A percentile compares a stretch with the other conserved stretches of the same genome.
Evolutionary conservation across 306 rosid genomes (phyloP).

Genomic region (Boehmeria nivea): DNA sequence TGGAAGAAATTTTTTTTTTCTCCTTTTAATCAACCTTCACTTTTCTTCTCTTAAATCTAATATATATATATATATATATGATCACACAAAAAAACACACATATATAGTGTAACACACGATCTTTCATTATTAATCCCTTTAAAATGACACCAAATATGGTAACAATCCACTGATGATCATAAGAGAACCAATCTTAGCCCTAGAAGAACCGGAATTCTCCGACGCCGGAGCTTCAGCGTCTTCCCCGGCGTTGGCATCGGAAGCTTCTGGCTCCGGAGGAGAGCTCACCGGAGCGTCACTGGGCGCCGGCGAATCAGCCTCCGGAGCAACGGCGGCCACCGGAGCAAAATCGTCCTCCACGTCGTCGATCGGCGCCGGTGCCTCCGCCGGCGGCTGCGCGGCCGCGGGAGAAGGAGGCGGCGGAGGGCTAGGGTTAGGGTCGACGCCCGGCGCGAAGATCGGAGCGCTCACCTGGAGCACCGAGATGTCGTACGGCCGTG

Average conservation of each 20-base stretch:
- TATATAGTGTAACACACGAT: too few relatives aligned
- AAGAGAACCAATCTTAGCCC: too few relatives aligned
- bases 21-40: too few relatives aligned
- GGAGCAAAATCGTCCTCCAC: neutral
- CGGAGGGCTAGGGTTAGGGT: conserved; percentile 7
- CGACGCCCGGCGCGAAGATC: conserved; percentile 32
- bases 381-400: conserved; percentile 8
- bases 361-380: neutral
- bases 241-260: neutral
- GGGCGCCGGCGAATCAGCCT: conserved; percentile 1
- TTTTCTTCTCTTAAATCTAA: too few relatives aligned
- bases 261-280: neutral
- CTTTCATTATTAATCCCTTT: too few relatives aligned
- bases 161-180: too few relatives aligned
- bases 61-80: too few relatives aligned
- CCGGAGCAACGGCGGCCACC: neutral
- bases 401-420: conserved; percentile 8
- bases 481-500: conserved; percentile 44
- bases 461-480: conserved; percentile 34
- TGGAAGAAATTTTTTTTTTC: too few relatives aligned
- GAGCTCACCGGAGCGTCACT: neutral
- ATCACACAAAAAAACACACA: too few relatives aligned
- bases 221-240: too few relatives aligned
- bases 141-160: too few relatives aligned
- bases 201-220: too few relatives aligned